A percentile compares a stretch with the other conserved stretches of the same genome.
phyloP scores from a whole-genome alignment of 345 rosid genomes.

The Stellera chamaejasme region DNA sequence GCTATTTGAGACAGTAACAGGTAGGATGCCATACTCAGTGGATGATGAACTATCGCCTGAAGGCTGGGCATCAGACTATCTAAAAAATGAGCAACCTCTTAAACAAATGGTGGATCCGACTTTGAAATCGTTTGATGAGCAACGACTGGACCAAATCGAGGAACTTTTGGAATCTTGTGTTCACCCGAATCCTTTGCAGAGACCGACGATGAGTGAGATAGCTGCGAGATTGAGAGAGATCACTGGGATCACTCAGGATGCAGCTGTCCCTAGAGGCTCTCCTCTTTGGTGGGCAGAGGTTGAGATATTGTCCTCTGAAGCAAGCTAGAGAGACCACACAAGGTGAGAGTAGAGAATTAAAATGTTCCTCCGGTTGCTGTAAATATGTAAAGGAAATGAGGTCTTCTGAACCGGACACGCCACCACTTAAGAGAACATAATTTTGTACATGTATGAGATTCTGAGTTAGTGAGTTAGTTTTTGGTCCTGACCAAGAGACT shows the following conservation, averaged over 20 bases:
- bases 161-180: conserved; percentile 47
- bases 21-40: conserved; percentile 38
- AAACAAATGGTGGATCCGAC: conserved; percentile 55
- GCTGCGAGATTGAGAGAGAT: conserved; percentile 41
- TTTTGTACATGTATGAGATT: conserved; percentile 1
- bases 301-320: conserved; percentile 59
- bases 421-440: neutral
- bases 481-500: too few relatives aligned
- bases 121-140: conserved; percentile 39
- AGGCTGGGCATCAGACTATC: conserved; percentile 45
- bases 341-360: too few relatives aligned
- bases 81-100: conserved; percentile 25
- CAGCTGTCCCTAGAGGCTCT: conserved; percentile 57
- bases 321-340: conserved; percentile 11
- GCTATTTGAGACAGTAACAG: conserved; percentile 63
- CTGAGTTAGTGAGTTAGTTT: neutral
- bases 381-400: neutral
- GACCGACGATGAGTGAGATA: conserved; percentile 51
- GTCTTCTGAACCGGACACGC: neutral
- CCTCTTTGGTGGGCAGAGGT: conserved; percentile 97
- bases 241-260: conserved; percentile 39
- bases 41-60: conserved; percentile 33
- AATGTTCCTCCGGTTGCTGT: neutral
- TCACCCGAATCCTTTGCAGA: conserved; percentile 42
- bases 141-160: conserved; percentile 36